Base-by-base conservation (phyloP, 2,329 filamentous ascomycete species). In the Saccharata proteae region DNA sequence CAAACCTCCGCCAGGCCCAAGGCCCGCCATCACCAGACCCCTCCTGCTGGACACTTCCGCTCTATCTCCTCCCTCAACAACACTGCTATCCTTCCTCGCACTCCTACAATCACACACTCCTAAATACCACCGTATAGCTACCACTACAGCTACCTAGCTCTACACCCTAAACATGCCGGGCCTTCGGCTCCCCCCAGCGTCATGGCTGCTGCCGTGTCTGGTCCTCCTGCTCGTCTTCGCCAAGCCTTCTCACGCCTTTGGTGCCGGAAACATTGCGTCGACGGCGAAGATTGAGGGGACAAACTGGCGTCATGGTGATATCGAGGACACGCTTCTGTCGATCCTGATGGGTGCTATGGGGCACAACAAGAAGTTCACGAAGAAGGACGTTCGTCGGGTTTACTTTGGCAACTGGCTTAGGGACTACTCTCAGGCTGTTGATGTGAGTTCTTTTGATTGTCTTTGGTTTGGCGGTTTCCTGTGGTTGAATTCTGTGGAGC, bases 331-430 rank as follows among this genome's bases (percentile, higher is more conserved):
- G 19, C 74, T 93, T 34, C 72, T 93, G 37, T 76, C 71, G 38
- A 65, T 93, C 16, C 59, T 76, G 27, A 65, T 69, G 21, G 74
- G 72, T 40, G 19, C 25, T 7, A 22, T 26, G 15, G 24, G 24
- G 21, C 19, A 24, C 15, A 71, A 71, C 44, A 85, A 86, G 64
- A 92, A 86, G 49, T 93, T 93, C 59, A 74, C 71, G 64, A 90
- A 90, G 62, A 72, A 93, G 48, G 80, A 77, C 50, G 80, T 93
- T 40, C 81, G 86, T 41, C 74, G 85, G 38, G 81, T 92, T 40
- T 94, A 94, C 64, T 94, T 94, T 62, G 86, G 86, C 41, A 94
- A 93, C 64, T 93, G 86, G 86, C 72, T 93, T 19, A 74, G 74
- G 34, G 86, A 94, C 58, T 94, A 94, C 59, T 90, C 81, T 32